Conservation (phyloP, 345 rosid genomes). For the Salix viminalis region DNA sequence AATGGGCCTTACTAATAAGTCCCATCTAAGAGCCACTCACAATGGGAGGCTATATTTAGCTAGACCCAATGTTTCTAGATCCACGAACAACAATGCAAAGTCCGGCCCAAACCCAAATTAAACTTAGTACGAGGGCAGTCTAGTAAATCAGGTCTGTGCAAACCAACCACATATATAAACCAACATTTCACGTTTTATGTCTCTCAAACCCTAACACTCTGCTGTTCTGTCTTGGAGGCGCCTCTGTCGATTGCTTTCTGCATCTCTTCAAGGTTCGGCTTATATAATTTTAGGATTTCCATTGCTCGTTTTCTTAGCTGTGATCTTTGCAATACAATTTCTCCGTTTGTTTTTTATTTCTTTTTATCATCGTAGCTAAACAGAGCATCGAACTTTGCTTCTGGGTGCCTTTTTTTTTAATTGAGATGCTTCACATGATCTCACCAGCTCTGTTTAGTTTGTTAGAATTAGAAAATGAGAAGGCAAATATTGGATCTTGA, state of each 20-base stretch:
- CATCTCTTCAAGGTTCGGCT: conserved; percentile 6
- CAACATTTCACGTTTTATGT: not conserved
- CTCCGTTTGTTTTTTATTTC: not conserved
- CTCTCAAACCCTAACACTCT: conserved; percentile 9
- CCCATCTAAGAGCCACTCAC: not conserved
- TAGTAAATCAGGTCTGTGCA: not conserved
- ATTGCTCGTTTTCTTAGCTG: too few relatives aligned
- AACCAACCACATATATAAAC: not conserved
- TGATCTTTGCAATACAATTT: not conserved
- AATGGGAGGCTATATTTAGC: not conserved
- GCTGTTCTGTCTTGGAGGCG: not conserved
- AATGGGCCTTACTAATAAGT: not conserved
- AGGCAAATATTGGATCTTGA: not conserved
- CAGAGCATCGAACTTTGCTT: not conserved
- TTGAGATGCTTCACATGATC: too few relatives aligned
- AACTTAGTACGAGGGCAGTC: not conserved
- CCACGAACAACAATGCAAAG: not conserved
- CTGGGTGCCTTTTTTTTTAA: not conserved
- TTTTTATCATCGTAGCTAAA: not conserved
- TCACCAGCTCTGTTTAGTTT: not conserved
- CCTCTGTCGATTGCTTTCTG: not conserved
- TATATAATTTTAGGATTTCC: not conserved
- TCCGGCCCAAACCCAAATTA: not conserved
- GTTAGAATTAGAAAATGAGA: not conserved
- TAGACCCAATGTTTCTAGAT: not conserved